These are phyloP conservation scores for Andrographis paniculata DNA, from an alignment of 305 asterid genomes.

Conservation along the genomic window DNA sequence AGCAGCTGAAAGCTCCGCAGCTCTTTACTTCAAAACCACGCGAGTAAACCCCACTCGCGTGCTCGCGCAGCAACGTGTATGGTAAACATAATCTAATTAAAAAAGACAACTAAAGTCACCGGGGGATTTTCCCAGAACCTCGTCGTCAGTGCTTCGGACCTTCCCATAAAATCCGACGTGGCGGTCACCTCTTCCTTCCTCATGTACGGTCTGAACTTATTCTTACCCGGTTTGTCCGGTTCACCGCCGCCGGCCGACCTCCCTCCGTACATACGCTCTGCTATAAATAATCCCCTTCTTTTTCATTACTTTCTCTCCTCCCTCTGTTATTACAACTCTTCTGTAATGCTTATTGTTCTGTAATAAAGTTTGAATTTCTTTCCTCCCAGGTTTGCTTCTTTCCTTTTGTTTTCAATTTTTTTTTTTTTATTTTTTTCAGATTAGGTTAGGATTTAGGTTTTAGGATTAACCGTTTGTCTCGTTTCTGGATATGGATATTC, in stretches of 20 bases:
- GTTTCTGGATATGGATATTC: too few relatives aligned
- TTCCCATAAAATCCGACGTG: slow-evolving; percentile 57
- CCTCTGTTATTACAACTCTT: background rate
- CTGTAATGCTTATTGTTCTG: too few relatives aligned
- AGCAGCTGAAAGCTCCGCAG: background rate
- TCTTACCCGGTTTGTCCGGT: slow-evolving; percentile 21
- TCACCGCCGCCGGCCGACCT: slow-evolving; percentile 16
- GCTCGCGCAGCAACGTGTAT: background rate
- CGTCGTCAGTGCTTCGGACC: slow-evolving; percentile 25
- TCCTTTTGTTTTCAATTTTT: background rate
- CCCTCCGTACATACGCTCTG: slow-evolving; percentile 8
- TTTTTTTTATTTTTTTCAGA: too few relatives aligned
- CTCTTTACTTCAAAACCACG: background rate
- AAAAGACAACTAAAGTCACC: background rate
- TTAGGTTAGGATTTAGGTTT: too few relatives aligned
- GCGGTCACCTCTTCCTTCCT: slow-evolving; percentile 37
- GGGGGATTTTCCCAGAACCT: background rate
- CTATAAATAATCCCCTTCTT: background rate
- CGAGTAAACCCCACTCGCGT: background rate
- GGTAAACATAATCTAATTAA: background rate
- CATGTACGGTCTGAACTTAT: slow-evolving; percentile 21
- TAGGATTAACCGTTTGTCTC: too few relatives aligned
- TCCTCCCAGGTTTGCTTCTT: background rate
- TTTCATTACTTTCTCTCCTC: background rate
- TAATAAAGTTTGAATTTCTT: background rate